Evolutionary conservation across 148 eudicot species (phyloP).

Genomic region (Diospyros kaki): DNA sequence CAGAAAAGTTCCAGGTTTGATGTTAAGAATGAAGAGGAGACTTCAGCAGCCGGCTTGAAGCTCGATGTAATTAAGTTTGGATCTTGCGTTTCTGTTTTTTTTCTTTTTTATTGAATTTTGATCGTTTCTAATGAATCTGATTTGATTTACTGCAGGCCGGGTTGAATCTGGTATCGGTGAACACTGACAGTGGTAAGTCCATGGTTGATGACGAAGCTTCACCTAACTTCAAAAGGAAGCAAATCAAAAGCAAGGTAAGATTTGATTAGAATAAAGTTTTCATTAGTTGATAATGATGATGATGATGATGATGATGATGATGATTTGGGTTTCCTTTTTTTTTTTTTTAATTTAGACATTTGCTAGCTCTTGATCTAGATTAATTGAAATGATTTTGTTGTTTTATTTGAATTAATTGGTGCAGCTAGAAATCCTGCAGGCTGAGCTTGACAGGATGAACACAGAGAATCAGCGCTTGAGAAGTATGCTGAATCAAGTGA

Average conservation of each 20-base stretch:
- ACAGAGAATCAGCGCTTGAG: slow-evolving; percentile 38
- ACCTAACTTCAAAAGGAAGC: slow-evolving; percentile 13
- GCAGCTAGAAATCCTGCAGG: slow-evolving; percentile 31
- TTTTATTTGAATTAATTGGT: slow-evolving; percentile 3
- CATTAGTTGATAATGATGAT: not conserved
- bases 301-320: no score
- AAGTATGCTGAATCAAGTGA: slow-evolving; percentile 28
- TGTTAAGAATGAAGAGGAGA: slow-evolving; percentile 14
- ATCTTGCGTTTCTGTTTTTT: not conserved
- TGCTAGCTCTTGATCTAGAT: no score
- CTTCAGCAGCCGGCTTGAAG: not conserved
- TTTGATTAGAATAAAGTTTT: no score
- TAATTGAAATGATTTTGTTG: no score
- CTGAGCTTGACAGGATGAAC: slow-evolving; percentile 30
- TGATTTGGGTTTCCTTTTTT: no score
- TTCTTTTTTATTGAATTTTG: not conserved
- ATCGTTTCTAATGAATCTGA: not conserved
- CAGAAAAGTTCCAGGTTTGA: slow-evolving; percentile 3
- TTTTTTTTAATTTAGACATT: no score
- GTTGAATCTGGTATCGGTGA: slow-evolving; percentile 29
- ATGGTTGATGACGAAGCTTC: slow-evolving; percentile 29
- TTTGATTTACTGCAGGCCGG: slow-evolving; percentile 24
- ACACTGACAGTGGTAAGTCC: slow-evolving; percentile 17
- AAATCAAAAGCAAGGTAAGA: slow-evolving; percentile 26
- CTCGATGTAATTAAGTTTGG: not conserved